Percentiles rank a stretch among this genome's conserved stretches.
Conservation (phyloP, 495 filamentous ascomycete species). For the Aspergillus sclerotiicarbonarius region DNA sequence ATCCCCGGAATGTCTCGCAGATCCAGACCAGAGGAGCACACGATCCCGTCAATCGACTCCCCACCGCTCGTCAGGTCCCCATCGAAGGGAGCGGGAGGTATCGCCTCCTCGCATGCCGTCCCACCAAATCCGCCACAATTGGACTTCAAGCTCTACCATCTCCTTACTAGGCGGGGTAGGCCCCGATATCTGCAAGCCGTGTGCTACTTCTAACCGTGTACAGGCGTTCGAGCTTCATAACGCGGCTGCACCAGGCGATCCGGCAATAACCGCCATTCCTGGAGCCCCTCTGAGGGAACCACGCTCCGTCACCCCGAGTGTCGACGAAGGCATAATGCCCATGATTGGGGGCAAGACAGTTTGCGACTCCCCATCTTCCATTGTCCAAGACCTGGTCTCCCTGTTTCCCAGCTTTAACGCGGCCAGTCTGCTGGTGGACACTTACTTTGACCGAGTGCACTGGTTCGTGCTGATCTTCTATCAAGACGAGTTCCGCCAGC, state of each 20-base stretch:
- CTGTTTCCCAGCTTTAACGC: slow-evolving; percentile 22
- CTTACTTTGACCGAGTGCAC: slow-evolving; percentile 37
- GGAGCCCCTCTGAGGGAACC: slow-evolving; percentile 13
- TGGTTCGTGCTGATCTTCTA: slow-evolving; percentile 42
- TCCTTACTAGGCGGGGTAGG: slow-evolving; percentile 27
- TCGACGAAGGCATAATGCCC: not conserved
- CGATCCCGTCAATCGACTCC: not conserved
- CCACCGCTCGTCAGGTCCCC: no score
- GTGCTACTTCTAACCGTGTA: not conserved
- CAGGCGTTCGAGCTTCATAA: slow-evolving; percentile 29
- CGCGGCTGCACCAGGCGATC: slow-evolving; percentile 12
- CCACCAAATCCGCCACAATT: not conserved
- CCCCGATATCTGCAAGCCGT: not conserved
- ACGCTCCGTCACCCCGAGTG: not conserved
- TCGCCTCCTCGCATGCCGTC: not conserved
- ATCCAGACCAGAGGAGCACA: not conserved
- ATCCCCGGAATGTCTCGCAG: not conserved
- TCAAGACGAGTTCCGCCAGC: slow-evolving; percentile 33
- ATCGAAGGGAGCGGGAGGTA: not conserved
- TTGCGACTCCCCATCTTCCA: slow-evolving; percentile 4
- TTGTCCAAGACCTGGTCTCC: slow-evolving; percentile 12
- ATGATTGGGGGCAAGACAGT: not conserved
- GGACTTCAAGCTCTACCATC: slow-evolving; percentile 29
- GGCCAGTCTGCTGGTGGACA: slow-evolving; percentile 31
- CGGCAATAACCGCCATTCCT: slow-evolving; percentile 24